phyloP scores from a whole-genome alignment of 2,329 filamentous ascomycete species.

The Bipolaris gigantea region DNA sequence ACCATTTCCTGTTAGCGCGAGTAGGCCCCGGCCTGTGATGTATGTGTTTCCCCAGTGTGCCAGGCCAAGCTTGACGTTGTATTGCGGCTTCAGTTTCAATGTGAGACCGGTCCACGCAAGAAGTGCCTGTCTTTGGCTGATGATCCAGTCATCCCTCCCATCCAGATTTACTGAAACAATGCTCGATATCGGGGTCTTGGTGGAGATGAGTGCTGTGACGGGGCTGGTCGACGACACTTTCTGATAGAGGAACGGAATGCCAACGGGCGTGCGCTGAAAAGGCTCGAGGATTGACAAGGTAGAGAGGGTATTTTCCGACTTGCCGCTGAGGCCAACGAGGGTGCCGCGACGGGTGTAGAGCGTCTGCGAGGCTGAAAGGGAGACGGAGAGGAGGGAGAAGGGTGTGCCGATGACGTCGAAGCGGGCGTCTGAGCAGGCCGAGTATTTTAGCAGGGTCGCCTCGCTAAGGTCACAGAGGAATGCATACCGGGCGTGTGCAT shows the following conservation, averaged over 20 bases:
- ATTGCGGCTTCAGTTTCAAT: slow-evolving; percentile 71
- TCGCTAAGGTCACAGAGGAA: not conserved
- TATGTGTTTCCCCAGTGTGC: slow-evolving; percentile 91
- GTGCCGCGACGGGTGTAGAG: slow-evolving; percentile 92
- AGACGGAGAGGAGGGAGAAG: slow-evolving; percentile 91
- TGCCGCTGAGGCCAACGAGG: slow-evolving; percentile 84
- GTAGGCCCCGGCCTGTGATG: slow-evolving; percentile 82
- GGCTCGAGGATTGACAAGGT: slow-evolving; percentile 86
- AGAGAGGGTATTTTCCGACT: slow-evolving; percentile 87
- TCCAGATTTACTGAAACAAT: slow-evolving; percentile 88
- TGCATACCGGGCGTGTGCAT: slow-evolving; percentile 34
- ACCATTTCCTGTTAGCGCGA: slow-evolving; percentile 81
- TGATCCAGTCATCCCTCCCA: slow-evolving; percentile 92
- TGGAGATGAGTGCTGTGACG: slow-evolving; percentile 83
- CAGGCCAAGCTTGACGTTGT: slow-evolving; percentile 74
- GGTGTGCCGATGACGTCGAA: slow-evolving; percentile 93
- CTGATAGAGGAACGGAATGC: slow-evolving; percentile 95
- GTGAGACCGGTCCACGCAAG: slow-evolving; percentile 97
- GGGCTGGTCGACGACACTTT: slow-evolving; percentile 81
- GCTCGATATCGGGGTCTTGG: slow-evolving; percentile 82
- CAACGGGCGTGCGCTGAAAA: slow-evolving; percentile 74
- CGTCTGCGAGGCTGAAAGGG: slow-evolving; percentile 87
- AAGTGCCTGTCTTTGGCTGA: slow-evolving; percentile 82
- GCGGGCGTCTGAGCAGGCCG: slow-evolving; percentile 69
- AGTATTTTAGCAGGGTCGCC: not conserved